Base-by-base conservation (phyloP, 768 basidiomycete species). In the Xerocomus brunneocitrinus region DNA sequence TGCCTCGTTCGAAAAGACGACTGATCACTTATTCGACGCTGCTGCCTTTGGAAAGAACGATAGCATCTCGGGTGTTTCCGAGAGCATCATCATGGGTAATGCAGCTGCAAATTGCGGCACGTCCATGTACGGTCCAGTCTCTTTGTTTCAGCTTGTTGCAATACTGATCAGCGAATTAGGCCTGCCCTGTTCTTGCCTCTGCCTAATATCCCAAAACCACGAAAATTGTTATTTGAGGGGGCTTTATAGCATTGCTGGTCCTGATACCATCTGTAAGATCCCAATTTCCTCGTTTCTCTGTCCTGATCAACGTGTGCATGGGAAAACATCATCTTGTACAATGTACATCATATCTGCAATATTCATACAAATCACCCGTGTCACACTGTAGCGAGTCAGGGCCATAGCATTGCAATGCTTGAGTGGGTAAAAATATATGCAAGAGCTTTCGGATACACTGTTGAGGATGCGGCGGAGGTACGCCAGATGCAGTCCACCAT, bases 41-140 rank as follows among this genome's bases (percentile, higher is more conserved):
- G 88, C 97, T 9, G 91, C 97, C 3, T 95, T 88, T 68, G 92
- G 94, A 10, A 98, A 98, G 72, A 92, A 85, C 47, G 97, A 99
- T 65, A 83, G 81, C 52, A 97, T 99, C 50, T 86, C 91, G 30
- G 97, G 97, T 47, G 95, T 99, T 6, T 98, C 97, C 19, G 97
- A 99, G 70, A 98, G 95, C 67, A 99, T 99, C 67, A 98, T 99
- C 70, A 95, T 99, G 93, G 95, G 95, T 31, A 97, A 95, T 63
- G 86, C 95, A 35, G 94, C 95, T 1, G 88, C 92, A 5, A 89
- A 84, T 63, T 95, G 93, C 63, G 95, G 95, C 27, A 98, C 95
- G 8, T 95, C 93, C 0, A 87, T 98, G 93, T 95, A 66, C 56
- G 82, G 71, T 25, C 13, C 48, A 4, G 19, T 48, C 45, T 43